phyloP scores from a whole-genome alignment of 805 yeast genomes.

The Metschnikowia noctiluminum region DNA sequence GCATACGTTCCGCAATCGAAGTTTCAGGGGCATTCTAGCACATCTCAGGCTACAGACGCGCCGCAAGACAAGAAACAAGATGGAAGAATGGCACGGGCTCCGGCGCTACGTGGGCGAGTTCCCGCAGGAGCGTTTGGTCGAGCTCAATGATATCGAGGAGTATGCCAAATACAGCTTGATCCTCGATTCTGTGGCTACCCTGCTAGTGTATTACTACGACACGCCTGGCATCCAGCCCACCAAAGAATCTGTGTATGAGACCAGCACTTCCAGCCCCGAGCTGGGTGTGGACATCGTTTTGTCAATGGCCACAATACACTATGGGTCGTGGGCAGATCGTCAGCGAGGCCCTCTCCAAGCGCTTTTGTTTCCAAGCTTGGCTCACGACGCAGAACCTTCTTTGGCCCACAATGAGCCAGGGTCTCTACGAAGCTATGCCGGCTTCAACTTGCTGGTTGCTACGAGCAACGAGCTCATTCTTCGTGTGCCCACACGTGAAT shows the following conservation, averaged over 20 bases:
- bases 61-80: constrained; percentile 1
- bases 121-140: constrained; percentile 26
- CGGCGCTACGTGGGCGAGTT: constrained; percentile 55
- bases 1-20: constrained; percentile 1
- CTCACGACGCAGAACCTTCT: constrained; percentile 49
- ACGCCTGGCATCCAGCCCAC: constrained; percentile 49
- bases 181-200: constrained; percentile 54
- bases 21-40: constrained; percentile 1
- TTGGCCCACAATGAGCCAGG: constrained; percentile 38
- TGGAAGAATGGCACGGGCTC: constrained; percentile 69
- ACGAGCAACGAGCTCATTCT: constrained; percentile 64
- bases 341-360: constrained; percentile 66
- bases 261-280: constrained; percentile 22
- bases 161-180: constrained; percentile 79
- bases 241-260: neutral
- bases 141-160: constrained; percentile 48
- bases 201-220: constrained; percentile 66
- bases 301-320: constrained; percentile 63
- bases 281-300: constrained; percentile 59
- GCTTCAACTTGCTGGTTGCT: constrained; percentile 52
- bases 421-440: constrained; percentile 49
- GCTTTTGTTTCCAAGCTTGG: constrained; percentile 64
- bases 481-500: constrained; percentile 80
- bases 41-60: constrained; percentile 3
- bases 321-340: constrained; percentile 96